phyloP scores from a whole-genome alignment of 2,329 filamentous ascomycete genomes.

The Talaromyces rugulosus region DNA sequence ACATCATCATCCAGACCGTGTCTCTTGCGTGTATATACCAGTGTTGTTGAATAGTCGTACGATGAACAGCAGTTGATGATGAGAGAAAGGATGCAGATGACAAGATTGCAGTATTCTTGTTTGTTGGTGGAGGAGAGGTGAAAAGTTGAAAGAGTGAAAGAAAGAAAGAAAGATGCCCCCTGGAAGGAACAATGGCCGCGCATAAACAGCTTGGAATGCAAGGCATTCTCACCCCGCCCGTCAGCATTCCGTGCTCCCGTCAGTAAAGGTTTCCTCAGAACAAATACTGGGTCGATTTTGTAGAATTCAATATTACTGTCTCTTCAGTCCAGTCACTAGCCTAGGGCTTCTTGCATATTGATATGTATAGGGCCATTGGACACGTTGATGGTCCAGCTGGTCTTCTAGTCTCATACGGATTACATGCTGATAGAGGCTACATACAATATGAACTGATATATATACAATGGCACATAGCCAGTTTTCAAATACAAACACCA shows the following conservation, averaged over 20 bases:
- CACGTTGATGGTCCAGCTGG: not conserved
- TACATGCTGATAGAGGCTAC: not conserved
- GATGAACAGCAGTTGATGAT: not conserved
- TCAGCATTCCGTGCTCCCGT: conserved; percentile 2
- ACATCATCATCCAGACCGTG: not conserved
- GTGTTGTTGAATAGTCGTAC: not conserved
- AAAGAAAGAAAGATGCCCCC: not conserved
- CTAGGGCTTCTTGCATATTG: not conserved
- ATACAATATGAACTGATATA: not conserved
- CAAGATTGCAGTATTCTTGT: not conserved
- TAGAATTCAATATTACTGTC: not conserved
- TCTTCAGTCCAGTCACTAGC: not conserved
- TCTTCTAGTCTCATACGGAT: not conserved
- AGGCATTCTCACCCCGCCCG: conserved; percentile 5
- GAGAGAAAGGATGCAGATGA: not conserved
- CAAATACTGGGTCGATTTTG: not conserved
- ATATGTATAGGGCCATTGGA: not conserved
- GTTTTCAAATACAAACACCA: not conserved
- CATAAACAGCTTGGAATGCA: not conserved
- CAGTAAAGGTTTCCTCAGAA: not conserved
- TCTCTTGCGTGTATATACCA: not conserved
- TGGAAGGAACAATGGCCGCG: not conserved
- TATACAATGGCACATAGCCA: not conserved
- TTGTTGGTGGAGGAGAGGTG: not conserved
- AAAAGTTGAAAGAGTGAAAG: not conserved